Evolutionary conservation across 2,329 filamentous ascomycete genomes (phyloP), one percentile per base, ranked within the genome.

Genomic region (Verticillium albo-atrum): DNA sequence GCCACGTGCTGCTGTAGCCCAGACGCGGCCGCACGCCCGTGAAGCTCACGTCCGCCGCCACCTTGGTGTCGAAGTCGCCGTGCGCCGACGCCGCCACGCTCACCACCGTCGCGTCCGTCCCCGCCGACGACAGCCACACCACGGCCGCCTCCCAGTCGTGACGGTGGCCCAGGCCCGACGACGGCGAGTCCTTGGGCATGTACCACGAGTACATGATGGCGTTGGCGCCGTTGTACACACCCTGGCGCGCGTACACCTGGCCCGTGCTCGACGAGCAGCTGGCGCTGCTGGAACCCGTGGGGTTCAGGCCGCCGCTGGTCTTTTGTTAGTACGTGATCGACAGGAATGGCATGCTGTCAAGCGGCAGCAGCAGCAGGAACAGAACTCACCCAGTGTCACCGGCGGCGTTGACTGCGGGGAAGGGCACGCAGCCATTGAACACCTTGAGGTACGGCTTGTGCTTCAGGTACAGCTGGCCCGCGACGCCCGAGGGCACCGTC

Each of bases 361-460:
- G n/a, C n/a, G n/a, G n/a, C n/a, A n/a, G n/a, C n/a, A n/a, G n/a
- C n/a, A n/a, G n/a, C n/a, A n/a, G n/a, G n/a, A n/a, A n/a, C n/a
- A n/a, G n/a, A n/a, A 65, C 75, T 61, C 69, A 86, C 84, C 78
- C 75, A 17, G 81, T 86, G 64, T 88, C 77, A 2, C 85, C 86
- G 0, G 73, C 69, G 0, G 77, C 76, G 62, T 88, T 81, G 1
- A 88, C 85, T 1, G 81, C 85, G 0, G 85, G 84, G 66, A 85
- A 88, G 0, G 85, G 83, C 9, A 87, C 84, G 62, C 85, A 88
- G 53, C 85, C 85, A 64, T 83, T 82, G 20, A 77, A 75, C 5
- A 87, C 79, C 50, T 67, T 66, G 32, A 75, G 64, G 60, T 66
- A 72, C 12, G 72, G 72, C 64, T 73, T 71, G 64, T 71, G 72